phyloP scores from a whole-genome alignment of 805 yeast species.

The Wickerhamiella slavikovae region DNA sequence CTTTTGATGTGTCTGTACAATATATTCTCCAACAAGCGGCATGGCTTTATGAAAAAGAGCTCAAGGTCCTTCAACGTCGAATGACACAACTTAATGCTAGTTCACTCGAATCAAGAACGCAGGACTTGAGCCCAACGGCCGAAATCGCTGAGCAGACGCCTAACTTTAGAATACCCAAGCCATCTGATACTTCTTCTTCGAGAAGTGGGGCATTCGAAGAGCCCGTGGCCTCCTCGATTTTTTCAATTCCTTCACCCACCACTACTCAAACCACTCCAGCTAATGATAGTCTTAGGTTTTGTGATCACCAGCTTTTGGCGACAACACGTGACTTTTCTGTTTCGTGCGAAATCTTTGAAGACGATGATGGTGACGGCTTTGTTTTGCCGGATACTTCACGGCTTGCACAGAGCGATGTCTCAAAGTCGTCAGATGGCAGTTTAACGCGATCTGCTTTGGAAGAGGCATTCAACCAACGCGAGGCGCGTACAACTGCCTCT shows the following conservation, averaged over 20 bases:
- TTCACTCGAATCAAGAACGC: neutral
- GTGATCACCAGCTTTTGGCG: neutral
- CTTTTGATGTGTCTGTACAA: conserved; percentile 19
- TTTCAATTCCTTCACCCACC: neutral
- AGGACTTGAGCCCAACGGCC: neutral
- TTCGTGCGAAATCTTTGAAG: neutral
- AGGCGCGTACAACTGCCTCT: too few relatives aligned
- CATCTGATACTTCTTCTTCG: too few relatives aligned
- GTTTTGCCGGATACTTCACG: neutral
- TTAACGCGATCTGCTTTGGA: conserved; percentile 14
- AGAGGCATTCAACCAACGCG: conserved; percentile 14
- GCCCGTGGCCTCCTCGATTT: too few relatives aligned
- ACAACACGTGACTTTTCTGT: neutral
- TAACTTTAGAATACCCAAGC: too few relatives aligned
- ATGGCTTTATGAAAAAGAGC: conserved; percentile 23
- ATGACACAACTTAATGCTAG: conserved; percentile 12
- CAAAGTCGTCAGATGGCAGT: conserved; percentile 8
- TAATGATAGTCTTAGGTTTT: neutral
- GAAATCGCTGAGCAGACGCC: too few relatives aligned
- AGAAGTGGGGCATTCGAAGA: too few relatives aligned
- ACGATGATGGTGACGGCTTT: neutral
- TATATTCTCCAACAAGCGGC: conserved; percentile 23
- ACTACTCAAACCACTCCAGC: neutral
- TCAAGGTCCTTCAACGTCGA: conserved; percentile 16
- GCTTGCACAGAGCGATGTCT: neutral